These are phyloP conservation scores for Physcomitrellopsis africana DNA, from an alignment of 225 moss, liverwort and hornwort genomes.

Conservation along the genomic window DNA sequence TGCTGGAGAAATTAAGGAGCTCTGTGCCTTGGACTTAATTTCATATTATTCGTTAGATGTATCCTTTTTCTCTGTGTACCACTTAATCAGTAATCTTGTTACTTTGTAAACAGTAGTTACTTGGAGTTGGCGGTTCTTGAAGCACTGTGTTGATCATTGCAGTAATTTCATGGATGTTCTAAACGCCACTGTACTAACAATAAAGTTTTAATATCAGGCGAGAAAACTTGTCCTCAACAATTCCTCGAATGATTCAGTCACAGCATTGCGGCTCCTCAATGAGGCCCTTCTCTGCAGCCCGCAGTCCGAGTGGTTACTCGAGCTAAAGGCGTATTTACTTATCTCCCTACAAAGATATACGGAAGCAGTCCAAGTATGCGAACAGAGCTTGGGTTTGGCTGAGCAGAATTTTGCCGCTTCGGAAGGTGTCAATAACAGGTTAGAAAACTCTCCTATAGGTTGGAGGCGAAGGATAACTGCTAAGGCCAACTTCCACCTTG, in stretches of 20 bases:
- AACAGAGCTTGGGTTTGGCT: constrained; percentile 65
- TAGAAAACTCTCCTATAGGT: constrained; percentile 34
- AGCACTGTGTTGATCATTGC: no score
- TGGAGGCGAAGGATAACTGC: constrained; percentile 82
- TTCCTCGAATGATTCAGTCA: constrained; percentile 52
- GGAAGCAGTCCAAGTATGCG: constrained; percentile 79
- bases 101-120: not conserved
- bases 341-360: constrained; percentile 71
- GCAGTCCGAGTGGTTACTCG: constrained; percentile 71
- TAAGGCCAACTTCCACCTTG: constrained; percentile 85
- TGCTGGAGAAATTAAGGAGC: constrained; percentile 3
- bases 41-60: not conserved
- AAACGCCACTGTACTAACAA: constrained; percentile 22
- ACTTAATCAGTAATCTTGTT: not conserved
- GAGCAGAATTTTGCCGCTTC: constrained; percentile 60
- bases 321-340: constrained; percentile 67
- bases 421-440: constrained; percentile 32
- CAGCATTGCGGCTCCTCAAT: constrained; percentile 75
- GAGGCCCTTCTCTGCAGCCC: constrained; percentile 80
- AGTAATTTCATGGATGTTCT: not conserved
- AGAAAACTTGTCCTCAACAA: constrained; percentile 57
- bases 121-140: not conserved
- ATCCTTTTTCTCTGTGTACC: not conserved
- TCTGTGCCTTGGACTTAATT: not conserved
- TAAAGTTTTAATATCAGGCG: constrained; percentile 32